Base-by-base conservation (phyloP, 352 stramenopile genomes). In the Aphanomyces euteiches region DNA sequence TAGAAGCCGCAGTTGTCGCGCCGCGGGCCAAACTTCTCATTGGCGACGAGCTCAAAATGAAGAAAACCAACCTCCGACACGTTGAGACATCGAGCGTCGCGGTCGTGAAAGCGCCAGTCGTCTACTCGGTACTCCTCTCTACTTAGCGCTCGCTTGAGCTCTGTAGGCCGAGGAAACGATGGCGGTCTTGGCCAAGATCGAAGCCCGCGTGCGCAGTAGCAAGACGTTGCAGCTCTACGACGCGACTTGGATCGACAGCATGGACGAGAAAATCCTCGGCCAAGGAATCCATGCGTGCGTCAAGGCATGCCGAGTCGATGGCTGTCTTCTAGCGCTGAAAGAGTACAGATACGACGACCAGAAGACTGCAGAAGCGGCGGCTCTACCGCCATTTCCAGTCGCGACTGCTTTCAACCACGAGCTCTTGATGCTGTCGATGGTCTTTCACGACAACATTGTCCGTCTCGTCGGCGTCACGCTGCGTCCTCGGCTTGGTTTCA, bases 361-460 rank as follows among this genome's bases (percentile, higher is more conserved):
- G 47, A 12, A 5, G 28, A 7, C 34, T 13, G 19, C 17, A 4
- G 47, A 43, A 28, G 47, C 64, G 4, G 28, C 54, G 54, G 28
- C 0, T 28, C 21, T 50, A n/a, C 43, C 43, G 43, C 60, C 60
- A 3, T 67, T 63, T 54, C 7, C n/a, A 12, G 64, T 70, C 17
- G 45, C 61, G 15, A 4, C 0, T 8, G 36, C 64, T 13, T 70
- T 70, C 36, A 8, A 15, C 40, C 37, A 61, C 4, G 64, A 70
- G 45, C 39, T 70, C 7, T 47, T 63, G 17, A 19, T 70, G 7
- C 43, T 54, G 43, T 10, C 56, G n/a, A 13, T n/a, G 10, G 17
- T 70, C 21, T 36, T 50, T 34, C 64, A 70, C 64, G 40, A 63
- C 48, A 70, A 70, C 39, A 64, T 70, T 70, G 19, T 70, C 37